phyloP scores from a whole-genome alignment of 2,329 filamentous ascomycete genomes.

The Fusarium sp. region DNA sequence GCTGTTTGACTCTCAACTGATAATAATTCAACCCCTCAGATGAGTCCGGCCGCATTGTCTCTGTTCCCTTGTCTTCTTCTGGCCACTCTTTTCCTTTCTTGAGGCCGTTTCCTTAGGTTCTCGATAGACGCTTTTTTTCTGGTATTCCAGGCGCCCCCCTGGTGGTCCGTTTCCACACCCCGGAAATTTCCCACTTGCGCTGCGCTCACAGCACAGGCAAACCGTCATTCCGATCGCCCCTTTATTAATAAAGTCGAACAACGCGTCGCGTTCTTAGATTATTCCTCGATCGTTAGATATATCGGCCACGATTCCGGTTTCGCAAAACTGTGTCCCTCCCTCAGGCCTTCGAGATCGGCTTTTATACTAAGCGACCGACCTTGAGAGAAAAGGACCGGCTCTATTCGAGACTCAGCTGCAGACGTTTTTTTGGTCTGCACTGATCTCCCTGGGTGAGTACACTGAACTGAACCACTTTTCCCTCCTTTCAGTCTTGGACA shows the following conservation, averaged over 20 bases:
- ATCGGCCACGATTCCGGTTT: conserved; percentile 35
- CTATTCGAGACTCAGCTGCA: conserved; percentile 66
- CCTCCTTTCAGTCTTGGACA: conserved; percentile 23
- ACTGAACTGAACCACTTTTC: conserved; percentile 8
- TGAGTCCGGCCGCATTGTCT: conserved; percentile 49
- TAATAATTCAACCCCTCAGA: conserved; percentile 39
- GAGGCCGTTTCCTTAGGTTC: conserved; percentile 43
- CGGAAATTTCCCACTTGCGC: conserved; percentile 41
- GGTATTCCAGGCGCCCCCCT: conserved; percentile 36
- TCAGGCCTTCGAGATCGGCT: conserved; percentile 43
- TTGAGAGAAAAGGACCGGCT: conserved; percentile 45
- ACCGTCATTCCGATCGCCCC: conserved; percentile 43
- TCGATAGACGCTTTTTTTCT: conserved; percentile 29
- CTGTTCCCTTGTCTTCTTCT: conserved; percentile 37
- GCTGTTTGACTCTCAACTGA: conserved; percentile 26
- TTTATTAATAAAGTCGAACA: conserved; percentile 43
- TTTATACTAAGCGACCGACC: conserved; percentile 40
- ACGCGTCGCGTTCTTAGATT: conserved; percentile 50
- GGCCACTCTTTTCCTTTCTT: conserved; percentile 46
- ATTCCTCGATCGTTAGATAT: conserved; percentile 32
- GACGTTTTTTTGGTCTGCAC: conserved; percentile 69
- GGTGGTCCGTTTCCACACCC: conserved; percentile 41
- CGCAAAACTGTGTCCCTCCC: conserved; percentile 28
- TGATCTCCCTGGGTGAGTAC: conserved; percentile 67
- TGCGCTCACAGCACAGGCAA: conserved; percentile 31